Evolutionary conservation across 2,329 filamentous ascomycete genomes (phyloP).

Genomic region (Pseudocercospora ulei): DNA sequence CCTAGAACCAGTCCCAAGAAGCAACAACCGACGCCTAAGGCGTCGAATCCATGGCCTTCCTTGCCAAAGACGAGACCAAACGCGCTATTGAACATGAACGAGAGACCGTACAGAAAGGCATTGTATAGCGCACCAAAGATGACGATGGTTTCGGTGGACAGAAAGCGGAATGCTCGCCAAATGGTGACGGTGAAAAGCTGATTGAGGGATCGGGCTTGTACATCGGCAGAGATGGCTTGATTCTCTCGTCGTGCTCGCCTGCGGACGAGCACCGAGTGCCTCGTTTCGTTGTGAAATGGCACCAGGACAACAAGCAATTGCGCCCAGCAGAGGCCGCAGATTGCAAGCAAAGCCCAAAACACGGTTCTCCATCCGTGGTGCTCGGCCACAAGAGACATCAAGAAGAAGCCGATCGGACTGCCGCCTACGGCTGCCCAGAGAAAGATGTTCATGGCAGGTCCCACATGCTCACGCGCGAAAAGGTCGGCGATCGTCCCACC

Average conservation of each 20-base stretch:
- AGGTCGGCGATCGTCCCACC: conserved; percentile 46
- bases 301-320: conserved; percentile 36
- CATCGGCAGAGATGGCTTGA: conserved; percentile 34
- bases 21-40: conserved; percentile 18
- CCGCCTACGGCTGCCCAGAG: conserved; percentile 43
- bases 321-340: conserved; percentile 40
- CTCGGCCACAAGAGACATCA: conserved; percentile 42
- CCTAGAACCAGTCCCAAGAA: conserved; percentile 36
- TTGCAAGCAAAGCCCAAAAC: conserved; percentile 42
- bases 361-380: conserved; percentile 39
- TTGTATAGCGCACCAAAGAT: conserved; percentile 44
- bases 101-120: conserved; percentile 43
- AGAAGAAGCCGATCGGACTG: conserved; percentile 41
- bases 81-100: conserved; percentile 44
- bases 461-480: conserved; percentile 41
- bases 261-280: conserved; percentile 41
- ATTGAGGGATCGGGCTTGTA: conserved; percentile 35
- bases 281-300: conserved; percentile 37
- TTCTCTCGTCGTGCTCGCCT: conserved; percentile 22
- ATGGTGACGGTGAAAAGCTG: conserved; percentile 40
- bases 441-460: conserved; percentile 38
- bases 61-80: conserved; percentile 44
- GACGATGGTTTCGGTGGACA: conserved; percentile 43
- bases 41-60: conserved; percentile 34
- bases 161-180: conserved; percentile 42